These are phyloP conservation scores for Beauveria varroae DNA, from an alignment of 2,329 filamentous ascomycete genomes.

Conservation along the genomic window DNA sequence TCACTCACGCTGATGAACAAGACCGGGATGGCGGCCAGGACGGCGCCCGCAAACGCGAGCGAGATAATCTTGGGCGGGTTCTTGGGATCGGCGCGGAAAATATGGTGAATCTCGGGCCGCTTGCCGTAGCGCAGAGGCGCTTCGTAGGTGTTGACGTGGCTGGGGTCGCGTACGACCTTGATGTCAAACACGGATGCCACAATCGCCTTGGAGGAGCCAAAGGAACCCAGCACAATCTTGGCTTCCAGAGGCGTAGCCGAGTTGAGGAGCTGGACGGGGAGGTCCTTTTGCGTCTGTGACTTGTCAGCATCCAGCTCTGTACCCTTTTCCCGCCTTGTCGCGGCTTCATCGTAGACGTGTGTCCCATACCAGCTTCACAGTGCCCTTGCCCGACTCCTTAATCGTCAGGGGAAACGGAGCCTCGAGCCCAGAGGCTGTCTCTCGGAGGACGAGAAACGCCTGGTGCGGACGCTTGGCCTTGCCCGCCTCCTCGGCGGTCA, in stretches of 20 bases:
- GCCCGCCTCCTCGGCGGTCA: conserved; percentile 75
- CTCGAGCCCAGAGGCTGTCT: conserved; percentile 69
- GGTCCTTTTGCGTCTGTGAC: conserved; percentile 72
- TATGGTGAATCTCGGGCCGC: conserved; percentile 79
- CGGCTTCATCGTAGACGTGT: background rate
- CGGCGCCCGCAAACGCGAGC: conserved; percentile 64
- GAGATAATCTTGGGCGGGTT: conserved; percentile 78
- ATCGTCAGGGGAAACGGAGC: conserved; percentile 76
- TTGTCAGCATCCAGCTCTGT: conserved; percentile 14
- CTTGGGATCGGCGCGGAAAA: conserved; percentile 72
- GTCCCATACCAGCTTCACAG: conserved; percentile 68
- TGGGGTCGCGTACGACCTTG: conserved; percentile 55
- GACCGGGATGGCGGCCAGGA: conserved; percentile 65
- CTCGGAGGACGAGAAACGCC: conserved; percentile 78
- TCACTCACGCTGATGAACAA: conserved; percentile 62
- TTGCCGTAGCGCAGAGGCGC: conserved; percentile 76
- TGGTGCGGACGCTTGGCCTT: conserved; percentile 84
- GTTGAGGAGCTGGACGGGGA: conserved; percentile 73
- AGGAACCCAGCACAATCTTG: conserved; percentile 79
- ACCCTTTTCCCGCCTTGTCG: background rate
- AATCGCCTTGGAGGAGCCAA: conserved; percentile 65
- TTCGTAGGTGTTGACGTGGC: conserved; percentile 51
- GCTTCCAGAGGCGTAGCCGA: conserved; percentile 63
- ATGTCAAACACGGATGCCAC: conserved; percentile 67
- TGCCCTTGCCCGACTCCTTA: conserved; percentile 82